Evolutionary conservation across 768 basidiomycete species (phyloP), one percentile per base, ranked within the genome.

Genomic region (Pulveroboletus sp.): DNA sequence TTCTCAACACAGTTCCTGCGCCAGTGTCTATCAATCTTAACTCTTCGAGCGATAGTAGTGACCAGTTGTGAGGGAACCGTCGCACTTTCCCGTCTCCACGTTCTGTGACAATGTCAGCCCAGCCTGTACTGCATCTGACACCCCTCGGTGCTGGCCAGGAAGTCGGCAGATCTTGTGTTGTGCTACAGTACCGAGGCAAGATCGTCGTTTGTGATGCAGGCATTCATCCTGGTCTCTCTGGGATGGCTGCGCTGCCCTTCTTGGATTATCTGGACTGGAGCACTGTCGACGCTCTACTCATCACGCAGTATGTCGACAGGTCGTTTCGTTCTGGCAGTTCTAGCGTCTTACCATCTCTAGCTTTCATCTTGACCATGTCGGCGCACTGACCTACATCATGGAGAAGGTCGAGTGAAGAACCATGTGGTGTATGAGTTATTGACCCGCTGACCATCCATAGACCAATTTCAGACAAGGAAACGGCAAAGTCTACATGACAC

Each of bases 401-500:
- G 96, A 99, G 70, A 98, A 96, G 80, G 95, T 91, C 43, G 30
- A 73, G 45, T 41, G 36, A 21, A 21, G 21, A 21, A 21, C 21
- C 21, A 21, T 21, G 21, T 3, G 12, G 30, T 30, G 30, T 43
- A 10, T 42, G 38, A 12, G 36, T 30, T 15, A 31, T 18, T 62
- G 42, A 69, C 47, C 5, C 32, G 49, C 12, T 45, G 21, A 21
- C 21, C 21, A 21, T 3, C 21, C 35, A 31, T 56, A 98, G 95
- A 99, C 96, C n/a, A 98, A 98, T 68, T 99, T 99, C 70, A 77
- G 82, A 65, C 94, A 98, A 61, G 95, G 95, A 6, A 91, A 89
- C 58, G 96, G 96, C 24, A 96, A 96, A 62, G 93, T 99, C 14
- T 99, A 99, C 72, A 99, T 99, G 96, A 98, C 96, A 1, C 94